A percentile compares a stretch with the other conserved stretches of the same genome.
phyloP scores from a whole-genome alignment of 2,329 filamentous ascomycete species.

The Torrubiella hemipterigena region DNA sequence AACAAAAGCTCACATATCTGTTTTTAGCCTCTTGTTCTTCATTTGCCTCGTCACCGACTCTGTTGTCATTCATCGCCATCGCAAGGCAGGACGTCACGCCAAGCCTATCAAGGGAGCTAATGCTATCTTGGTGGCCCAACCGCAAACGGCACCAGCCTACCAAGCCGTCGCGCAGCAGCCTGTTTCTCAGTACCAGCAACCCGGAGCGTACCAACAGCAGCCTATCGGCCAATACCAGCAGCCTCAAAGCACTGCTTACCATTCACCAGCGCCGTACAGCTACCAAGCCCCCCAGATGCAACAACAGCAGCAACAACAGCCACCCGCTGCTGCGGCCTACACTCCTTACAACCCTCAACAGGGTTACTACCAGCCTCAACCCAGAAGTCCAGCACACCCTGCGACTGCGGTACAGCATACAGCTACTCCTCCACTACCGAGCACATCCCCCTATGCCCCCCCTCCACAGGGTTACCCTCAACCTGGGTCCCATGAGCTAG shows the following conservation, averaged over 20 bases:
- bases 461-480: too few relatives aligned
- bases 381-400: too few relatives aligned
- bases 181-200: conserved; percentile 8
- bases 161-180: conserved; percentile 8
- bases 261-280: conserved; percentile 3
- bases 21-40: conserved; percentile 26
- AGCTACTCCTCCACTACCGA: too few relatives aligned
- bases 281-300: conserved; percentile 6
- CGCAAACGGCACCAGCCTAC: conserved; percentile 4
- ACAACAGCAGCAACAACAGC: too few relatives aligned
- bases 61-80: conserved; percentile 30
- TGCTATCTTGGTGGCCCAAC: conserved; percentile 3
- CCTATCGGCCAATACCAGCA: conserved; percentile 9
- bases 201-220: conserved; percentile 9
- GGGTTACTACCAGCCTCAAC: too few relatives aligned
- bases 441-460: too few relatives aligned
- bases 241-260: conserved; percentile 9
- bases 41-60: conserved; percentile 27
- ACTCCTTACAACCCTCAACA: too few relatives aligned
- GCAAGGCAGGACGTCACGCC: conserved; percentile 27
- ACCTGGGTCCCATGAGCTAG: too few relatives aligned
- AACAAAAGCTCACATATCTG: conserved; percentile 1
- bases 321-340: too few relatives aligned
- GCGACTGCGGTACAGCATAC: too few relatives aligned
- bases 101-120: conserved; percentile 13